Percentiles rank a stretch among this genome's conserved stretches.
Conservation (phyloP, 441 rosid genomes). For the Pelargonium citronellum region DNA sequence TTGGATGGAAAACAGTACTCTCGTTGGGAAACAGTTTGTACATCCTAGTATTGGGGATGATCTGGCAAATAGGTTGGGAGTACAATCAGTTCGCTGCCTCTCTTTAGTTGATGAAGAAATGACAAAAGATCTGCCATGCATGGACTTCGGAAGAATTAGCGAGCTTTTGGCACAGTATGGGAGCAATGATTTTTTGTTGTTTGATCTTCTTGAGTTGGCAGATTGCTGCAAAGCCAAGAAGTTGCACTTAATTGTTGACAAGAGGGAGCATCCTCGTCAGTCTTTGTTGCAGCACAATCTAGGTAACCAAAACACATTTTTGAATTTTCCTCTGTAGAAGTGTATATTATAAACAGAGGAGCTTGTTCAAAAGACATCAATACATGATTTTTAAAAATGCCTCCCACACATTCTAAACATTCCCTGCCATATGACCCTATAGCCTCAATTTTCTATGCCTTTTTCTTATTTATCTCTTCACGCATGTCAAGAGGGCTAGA, state of each 20-base stretch:
- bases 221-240: conserved; percentile 90
- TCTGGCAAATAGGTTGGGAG: conserved; percentile 78
- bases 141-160: conserved; percentile 73
- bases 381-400: too few relatives aligned
- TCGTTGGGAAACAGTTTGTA: conserved; percentile 68
- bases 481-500: neutral
- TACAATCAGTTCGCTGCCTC: conserved; percentile 80
- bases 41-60: conserved; percentile 82
- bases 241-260: conserved; percentile 79
- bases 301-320: conserved; percentile 38
- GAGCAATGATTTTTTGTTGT: conserved; percentile 72
- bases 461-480: neutral
- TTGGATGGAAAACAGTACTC: conserved; percentile 78
- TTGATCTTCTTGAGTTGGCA: conserved; percentile 95
- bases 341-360: neutral
- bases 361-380: neutral
- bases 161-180: conserved; percentile 78
- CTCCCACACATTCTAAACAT: neutral
- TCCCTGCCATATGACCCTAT: neutral
- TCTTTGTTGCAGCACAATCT: conserved; percentile 90
- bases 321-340: neutral
- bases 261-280: conserved; percentile 84
- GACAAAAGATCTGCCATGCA: conserved; percentile 89
- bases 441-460: neutral
- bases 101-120: conserved; percentile 79